Base-by-base conservation (phyloP, 768 basidiomycete genomes). In the Tephrocybe sp. region DNA sequence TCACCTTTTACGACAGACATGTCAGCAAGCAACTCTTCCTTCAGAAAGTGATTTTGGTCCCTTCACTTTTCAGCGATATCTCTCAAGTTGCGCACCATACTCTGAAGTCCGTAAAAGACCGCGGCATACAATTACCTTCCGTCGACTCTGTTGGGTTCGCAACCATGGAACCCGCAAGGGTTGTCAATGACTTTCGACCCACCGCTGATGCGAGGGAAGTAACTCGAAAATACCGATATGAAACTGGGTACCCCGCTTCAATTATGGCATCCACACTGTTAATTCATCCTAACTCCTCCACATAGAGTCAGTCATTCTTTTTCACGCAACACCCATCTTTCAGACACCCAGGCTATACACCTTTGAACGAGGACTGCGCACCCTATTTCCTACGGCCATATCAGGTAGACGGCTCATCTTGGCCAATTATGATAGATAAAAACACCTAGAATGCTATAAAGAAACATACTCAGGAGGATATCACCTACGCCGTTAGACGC, bases 1-100 rank as follows among this genome's bases (percentile, higher is more conserved):
- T 44, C 22, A 30, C 47, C 9, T 53, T 53, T 41, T 48, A 53
- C 22, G 52, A 53, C 40, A 33, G 32, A 39, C 52, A 53, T 31
- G 13, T 53, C n/a, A 40, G 48, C 52, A 13, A 41, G 6, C 46
- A 35, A 1, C 13, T 53, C 5, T 13, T 39, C 9, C 36, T 53
- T 7, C 3, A 16, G 10, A 41, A 48, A 33, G 33, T 53, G 22
- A 16, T 19, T 13, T 19, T 48, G 9, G 22, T 43, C 13, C 33
- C 52, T 13, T 42, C 46, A 1, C 17, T 53, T 11, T 5, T 17
- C 4, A 20, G 13, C n/a, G 30, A 48, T n/a, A 22, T 53, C 5
- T 19, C 45, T n/a, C 17, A 32, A 39, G 26, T 35, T 31, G 41
- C 35, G 4, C 36, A 52, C 13, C 3, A 11, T 16, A 26, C 44